Evolutionary conservation across 1,284 basidiomycete species (phyloP).

Genomic region (Trametes sp.): DNA sequence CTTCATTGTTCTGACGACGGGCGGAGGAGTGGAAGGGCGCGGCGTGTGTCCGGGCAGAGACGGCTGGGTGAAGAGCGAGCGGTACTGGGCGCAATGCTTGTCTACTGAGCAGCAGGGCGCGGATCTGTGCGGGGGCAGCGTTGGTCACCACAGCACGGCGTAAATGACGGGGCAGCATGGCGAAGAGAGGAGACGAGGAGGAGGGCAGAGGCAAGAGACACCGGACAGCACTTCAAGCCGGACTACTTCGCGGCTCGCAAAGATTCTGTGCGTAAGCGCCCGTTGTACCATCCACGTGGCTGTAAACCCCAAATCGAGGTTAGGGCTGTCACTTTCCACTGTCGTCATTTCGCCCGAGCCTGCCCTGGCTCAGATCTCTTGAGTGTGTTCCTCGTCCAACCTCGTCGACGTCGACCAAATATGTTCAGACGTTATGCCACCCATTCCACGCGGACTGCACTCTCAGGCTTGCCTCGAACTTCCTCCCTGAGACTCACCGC

Average conservation of each 20-base stretch:
- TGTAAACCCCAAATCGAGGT: not conserved
- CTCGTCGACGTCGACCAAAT: not conserved
- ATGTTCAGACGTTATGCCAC: slow-evolving; percentile 17
- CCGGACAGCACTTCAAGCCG: slow-evolving; percentile 25
- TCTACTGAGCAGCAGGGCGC: slow-evolving; percentile 33
- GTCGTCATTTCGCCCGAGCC: not conserved
- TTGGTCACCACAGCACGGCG: slow-evolving; percentile 37
- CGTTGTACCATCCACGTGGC: slow-evolving; percentile 2
- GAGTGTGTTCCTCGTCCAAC: slow-evolving; percentile 6
- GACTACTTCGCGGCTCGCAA: no score
- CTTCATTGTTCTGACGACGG: slow-evolving; percentile 63
- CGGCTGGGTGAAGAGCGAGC: slow-evolving; percentile 29
- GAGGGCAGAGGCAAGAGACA: slow-evolving; percentile 6
- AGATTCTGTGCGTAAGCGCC: slow-evolving; percentile 23
- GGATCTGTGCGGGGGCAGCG: slow-evolving; percentile 38
- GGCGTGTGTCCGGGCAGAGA: slow-evolving; percentile 30
- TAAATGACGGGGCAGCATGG: slow-evolving; percentile 43
- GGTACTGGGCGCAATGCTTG: slow-evolving; percentile 29
- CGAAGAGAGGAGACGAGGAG: not conserved
- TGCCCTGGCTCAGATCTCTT: no score
- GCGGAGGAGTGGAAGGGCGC: slow-evolving; percentile 75
- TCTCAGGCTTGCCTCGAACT: no score
- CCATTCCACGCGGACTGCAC: not conserved
- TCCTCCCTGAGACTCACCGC: no score
- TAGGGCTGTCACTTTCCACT: slow-evolving; percentile 6